phyloP scores from a whole-genome alignment of 345 rosid genomes.

The Murraya paniculata region DNA sequence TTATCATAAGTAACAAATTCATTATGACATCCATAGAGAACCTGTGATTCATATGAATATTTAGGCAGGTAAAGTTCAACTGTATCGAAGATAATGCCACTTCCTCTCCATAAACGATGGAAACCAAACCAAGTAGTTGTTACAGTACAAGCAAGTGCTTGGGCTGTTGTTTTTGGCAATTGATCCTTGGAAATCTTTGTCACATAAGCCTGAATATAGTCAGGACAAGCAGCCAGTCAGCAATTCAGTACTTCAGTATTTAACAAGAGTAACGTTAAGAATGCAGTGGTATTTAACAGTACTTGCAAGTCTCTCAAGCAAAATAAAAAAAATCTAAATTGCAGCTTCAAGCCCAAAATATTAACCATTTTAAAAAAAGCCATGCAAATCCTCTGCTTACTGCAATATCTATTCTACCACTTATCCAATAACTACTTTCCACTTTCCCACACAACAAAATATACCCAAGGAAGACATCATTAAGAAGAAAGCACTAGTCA shows the following conservation, averaged over 20 bases:
- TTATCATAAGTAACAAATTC: neutral
- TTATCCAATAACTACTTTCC: neutral
- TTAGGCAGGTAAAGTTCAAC: slow-evolving; percentile 72
- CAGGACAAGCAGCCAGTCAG: slow-evolving; percentile 13
- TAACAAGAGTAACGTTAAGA: neutral
- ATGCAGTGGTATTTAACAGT: slow-evolving; percentile 1
- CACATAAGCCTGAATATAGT: slow-evolving; percentile 58
- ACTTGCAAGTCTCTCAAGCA: neutral
- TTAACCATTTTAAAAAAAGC: neutral
- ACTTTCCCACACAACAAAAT: neutral
- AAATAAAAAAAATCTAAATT: neutral
- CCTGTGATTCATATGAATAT: slow-evolving; percentile 83
- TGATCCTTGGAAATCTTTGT: slow-evolving; percentile 39
- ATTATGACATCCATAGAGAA: slow-evolving; percentile 17
- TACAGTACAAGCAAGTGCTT: slow-evolving; percentile 63
- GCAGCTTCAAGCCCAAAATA: neutral
- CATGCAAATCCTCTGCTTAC: neutral
- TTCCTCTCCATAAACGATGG: slow-evolving; percentile 49
- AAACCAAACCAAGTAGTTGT: slow-evolving; percentile 90
- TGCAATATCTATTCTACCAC: neutral
- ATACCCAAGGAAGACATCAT: neutral
- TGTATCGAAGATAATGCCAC: slow-evolving; percentile 42
- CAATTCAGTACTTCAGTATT: slow-evolving; percentile 3
- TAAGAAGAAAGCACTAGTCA: neutral
- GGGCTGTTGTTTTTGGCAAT: slow-evolving; percentile 63